Conservation (phyloP, 768 basidiomycete genomes). For the Hericium alpestre region DNA sequence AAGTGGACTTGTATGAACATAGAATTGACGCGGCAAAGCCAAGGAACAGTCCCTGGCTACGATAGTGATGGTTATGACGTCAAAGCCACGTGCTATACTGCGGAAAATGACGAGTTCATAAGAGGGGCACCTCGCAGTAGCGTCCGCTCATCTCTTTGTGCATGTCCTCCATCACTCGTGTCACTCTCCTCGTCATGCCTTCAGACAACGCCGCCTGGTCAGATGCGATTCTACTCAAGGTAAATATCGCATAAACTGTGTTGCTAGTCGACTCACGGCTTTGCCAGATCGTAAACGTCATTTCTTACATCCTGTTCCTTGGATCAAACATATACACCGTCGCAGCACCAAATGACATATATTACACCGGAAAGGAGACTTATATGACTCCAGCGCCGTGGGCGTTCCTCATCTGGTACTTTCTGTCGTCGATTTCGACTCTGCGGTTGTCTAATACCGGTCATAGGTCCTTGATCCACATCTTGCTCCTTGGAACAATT, state of each 20-base stretch:
- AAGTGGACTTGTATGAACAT: too few species aligned
- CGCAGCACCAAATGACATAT: conserved; percentile 61
- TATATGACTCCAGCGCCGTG: conserved; percentile 92
- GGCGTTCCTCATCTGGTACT: conserved; percentile 82
- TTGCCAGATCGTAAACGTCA: conserved; percentile 55
- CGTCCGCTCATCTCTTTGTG: background rate
- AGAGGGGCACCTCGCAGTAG: too few species aligned
- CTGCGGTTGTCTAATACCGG: background rate
- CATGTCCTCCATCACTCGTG: background rate
- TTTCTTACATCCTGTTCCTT: conserved; percentile 79
- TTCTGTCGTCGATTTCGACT: conserved; percentile 1
- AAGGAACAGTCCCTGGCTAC: too few species aligned
- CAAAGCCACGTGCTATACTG: too few species aligned
- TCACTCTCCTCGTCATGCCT: conserved; percentile 1
- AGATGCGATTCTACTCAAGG: conserved; percentile 78
- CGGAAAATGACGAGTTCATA: too few species aligned
- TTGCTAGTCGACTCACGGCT: background rate
- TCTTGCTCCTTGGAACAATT: conserved; percentile 83
- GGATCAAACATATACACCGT: conserved; percentile 85
- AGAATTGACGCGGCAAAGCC: too few species aligned
- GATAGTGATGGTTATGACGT: too few species aligned
- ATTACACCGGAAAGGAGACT: conserved; percentile 70
- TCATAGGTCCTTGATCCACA: conserved; percentile 73
- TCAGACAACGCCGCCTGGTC: conserved; percentile 38
- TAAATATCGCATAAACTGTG: conserved; percentile 15